Conservation (phyloP, 2,329 filamentous ascomycete genomes). For the Colletotrichum gigasporum region DNA sequence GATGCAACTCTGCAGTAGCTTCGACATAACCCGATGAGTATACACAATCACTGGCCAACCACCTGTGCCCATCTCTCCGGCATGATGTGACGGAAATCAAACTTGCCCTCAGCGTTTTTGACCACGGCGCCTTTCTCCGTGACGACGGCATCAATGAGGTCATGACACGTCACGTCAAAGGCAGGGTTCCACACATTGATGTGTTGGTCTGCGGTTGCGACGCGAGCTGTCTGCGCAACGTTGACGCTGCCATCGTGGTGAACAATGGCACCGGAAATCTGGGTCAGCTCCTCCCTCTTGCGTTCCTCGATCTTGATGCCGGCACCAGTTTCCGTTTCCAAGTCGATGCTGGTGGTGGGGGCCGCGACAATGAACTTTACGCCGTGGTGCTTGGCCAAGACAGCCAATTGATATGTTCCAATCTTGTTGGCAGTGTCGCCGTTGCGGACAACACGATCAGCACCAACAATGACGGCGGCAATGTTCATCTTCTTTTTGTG, state of each 20-base stretch:
- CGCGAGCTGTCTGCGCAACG: conserved; percentile 69
- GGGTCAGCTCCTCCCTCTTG: conserved; percentile 81
- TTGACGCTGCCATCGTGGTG: conserved; percentile 71
- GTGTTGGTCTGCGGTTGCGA: conserved; percentile 81
- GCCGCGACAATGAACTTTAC: conserved; percentile 96
- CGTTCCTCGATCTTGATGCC: conserved; percentile 94
- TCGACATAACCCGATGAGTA: not conserved
- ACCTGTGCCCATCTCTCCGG: conserved; percentile 62
- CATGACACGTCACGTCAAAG: conserved; percentile 92
- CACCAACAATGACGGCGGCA: conserved; percentile 89
- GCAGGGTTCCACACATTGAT: conserved; percentile 96
- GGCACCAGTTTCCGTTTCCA: conserved; percentile 78
- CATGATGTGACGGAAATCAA: conserved; percentile 69
- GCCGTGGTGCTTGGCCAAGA: conserved; percentile 87
- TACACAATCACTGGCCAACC: conserved; percentile 13
- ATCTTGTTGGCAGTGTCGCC: conserved; percentile 99
- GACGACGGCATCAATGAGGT: conserved; percentile 91
- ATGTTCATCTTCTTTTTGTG: conserved; percentile 73
- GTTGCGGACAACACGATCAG: conserved; percentile 94
- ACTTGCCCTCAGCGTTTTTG: conserved; percentile 76
- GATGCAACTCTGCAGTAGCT: not conserved
- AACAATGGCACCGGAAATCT: conserved; percentile 81
- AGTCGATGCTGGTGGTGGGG: conserved; percentile 92
- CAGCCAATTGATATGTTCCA: conserved; percentile 90
- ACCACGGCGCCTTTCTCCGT: conserved; percentile 91